phyloP scores from a whole-genome alignment of 805 yeast genomes.

The Metschnikowia chrysomelidarum region DNA sequence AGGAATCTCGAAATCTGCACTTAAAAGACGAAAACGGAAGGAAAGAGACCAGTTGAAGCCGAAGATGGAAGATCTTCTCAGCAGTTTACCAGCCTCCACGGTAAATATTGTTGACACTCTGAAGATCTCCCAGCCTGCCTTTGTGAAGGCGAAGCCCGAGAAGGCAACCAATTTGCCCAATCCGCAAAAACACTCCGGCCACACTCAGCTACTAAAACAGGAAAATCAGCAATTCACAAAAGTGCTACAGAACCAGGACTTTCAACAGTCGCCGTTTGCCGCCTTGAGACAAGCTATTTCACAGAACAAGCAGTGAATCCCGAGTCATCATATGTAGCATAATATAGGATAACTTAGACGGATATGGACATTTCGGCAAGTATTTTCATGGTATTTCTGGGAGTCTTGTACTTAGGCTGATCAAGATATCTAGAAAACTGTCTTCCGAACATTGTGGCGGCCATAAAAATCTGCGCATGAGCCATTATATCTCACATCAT shows the following conservation, averaged over 20 bases:
- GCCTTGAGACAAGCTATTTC: slow-evolving; percentile 57
- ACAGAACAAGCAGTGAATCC: slow-evolving; percentile 4
- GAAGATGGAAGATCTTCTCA: slow-evolving; percentile 60
- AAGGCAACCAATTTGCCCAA: slow-evolving; percentile 48
- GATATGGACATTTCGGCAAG: no score
- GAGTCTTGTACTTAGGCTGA: no score
- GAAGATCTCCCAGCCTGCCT: slow-evolving; percentile 14
- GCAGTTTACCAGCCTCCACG: slow-evolving; percentile 43
- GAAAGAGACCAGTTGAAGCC: slow-evolving; percentile 64
- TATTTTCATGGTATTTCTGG: no score
- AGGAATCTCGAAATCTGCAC: slow-evolving; percentile 63
- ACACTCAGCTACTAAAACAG: slow-evolving; percentile 49
- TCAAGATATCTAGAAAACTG: no score
- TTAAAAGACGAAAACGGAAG: slow-evolving; percentile 60
- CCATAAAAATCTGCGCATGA: no score
- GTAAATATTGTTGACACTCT: slow-evolving; percentile 17
- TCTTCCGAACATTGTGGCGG: no score
- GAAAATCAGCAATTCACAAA: slow-evolving; percentile 60
- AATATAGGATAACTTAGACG: no score
- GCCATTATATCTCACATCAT: no score
- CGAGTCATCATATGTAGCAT: no score
- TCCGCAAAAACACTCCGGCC: slow-evolving; percentile 39
- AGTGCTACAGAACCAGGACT: slow-evolving; percentile 53
- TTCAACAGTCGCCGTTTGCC: slow-evolving; percentile 60
- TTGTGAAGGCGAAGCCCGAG: slow-evolving; percentile 22